Base-by-base conservation (phyloP, 139 green algal species). In the Klebsormidium nitens region DNA sequence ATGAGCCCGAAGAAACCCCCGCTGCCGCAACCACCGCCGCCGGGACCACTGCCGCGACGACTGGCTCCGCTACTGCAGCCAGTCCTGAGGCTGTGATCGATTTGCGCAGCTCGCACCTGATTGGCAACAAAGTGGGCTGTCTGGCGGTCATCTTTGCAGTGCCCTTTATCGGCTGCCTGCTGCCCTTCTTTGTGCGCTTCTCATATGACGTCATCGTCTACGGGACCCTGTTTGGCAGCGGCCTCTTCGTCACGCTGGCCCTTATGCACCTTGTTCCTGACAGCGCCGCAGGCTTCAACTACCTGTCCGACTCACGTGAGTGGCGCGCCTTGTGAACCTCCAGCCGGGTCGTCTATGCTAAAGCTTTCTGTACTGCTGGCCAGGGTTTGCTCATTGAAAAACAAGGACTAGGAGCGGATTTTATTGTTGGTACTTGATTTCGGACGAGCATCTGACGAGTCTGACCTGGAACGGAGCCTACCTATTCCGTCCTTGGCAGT, bases 191-290 rank as follows among this genome's bases (percentile, higher is more conserved):
- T 36, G 26, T 71, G 19, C 47, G 26, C 17, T 26, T 71, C 28
- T 32, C n/a, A 19, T 31, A 19, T 2, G 17, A 32, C 5, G 4
- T 71, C 6, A n/a, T 71, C 44, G 46, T 39, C n/a, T 62, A 59
- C 2, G 64, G 64, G 8, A 61, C 46, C 23, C 46, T 71, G 26
- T 71, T 61, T 1, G 48, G 31, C 0, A 34, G 35, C 0, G 64
- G 64, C 23, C 64, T 71, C 46, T 71, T 71, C 47, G 38, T 71
- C 46, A 34, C 44, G 14, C 26, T 71, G 8, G 48, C 64, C 2
- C 34, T 71, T 11, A 29, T 62, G 17, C 48, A 71, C 29, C 26
- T 71, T 4, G 29, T 28, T 3, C 31, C 23, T 1, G 64, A 71
- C 57, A 46, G 29, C 6, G 35, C 14, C 35, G 19, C 14, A 8